phyloP scores from a whole-genome alignment of 768 basidiomycete species.

The Cubamyces sp. region DNA sequence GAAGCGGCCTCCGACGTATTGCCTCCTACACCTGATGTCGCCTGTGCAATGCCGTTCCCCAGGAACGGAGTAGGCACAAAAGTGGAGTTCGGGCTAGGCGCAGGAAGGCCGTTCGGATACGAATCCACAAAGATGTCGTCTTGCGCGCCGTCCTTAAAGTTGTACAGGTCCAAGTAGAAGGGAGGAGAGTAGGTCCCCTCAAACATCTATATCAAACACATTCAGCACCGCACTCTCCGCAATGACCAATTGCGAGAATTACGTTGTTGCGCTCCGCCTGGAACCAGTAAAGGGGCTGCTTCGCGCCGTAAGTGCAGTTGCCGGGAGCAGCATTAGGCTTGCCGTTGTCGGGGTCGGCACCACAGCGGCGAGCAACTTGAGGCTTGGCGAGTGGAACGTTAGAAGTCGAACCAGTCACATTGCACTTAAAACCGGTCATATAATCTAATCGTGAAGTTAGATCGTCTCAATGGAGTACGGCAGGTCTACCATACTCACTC shows the following conservation, averaged over 20 bases:
- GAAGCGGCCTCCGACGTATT: background rate
- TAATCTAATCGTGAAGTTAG: constrained; percentile 48
- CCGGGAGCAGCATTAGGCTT: constrained; percentile 49
- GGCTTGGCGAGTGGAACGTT: constrained; percentile 55
- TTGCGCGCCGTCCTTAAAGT: constrained; percentile 76
- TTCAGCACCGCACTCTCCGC: background rate
- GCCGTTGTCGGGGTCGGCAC: constrained; percentile 53
- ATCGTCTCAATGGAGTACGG: too few relatives aligned
- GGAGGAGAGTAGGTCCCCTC: constrained; percentile 65
- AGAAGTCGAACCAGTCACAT: constrained; percentile 57
- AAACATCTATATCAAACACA: constrained; percentile 53
- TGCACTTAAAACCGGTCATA: constrained; percentile 78
- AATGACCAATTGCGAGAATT: constrained; percentile 25
- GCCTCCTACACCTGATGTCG: background rate
- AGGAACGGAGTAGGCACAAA: constrained; percentile 32
- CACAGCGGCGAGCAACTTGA: constrained; percentile 67
- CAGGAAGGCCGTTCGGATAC: constrained; percentile 40
- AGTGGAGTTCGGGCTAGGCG: constrained; percentile 33
- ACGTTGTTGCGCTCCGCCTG: constrained; percentile 67
- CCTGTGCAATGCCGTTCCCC: constrained; percentile 1
- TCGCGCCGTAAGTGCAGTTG: constrained; percentile 77
- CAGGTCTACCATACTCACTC: constrained; percentile 43
- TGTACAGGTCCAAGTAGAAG: constrained; percentile 70
- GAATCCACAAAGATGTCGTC: constrained; percentile 71
- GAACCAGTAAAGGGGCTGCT: constrained; percentile 74